A percentile compares a stretch with the other conserved stretches of the same genome.
Conservation (phyloP, 2,329 filamentous ascomycete genomes). For the Dendrostoma leiphaemia region DNA sequence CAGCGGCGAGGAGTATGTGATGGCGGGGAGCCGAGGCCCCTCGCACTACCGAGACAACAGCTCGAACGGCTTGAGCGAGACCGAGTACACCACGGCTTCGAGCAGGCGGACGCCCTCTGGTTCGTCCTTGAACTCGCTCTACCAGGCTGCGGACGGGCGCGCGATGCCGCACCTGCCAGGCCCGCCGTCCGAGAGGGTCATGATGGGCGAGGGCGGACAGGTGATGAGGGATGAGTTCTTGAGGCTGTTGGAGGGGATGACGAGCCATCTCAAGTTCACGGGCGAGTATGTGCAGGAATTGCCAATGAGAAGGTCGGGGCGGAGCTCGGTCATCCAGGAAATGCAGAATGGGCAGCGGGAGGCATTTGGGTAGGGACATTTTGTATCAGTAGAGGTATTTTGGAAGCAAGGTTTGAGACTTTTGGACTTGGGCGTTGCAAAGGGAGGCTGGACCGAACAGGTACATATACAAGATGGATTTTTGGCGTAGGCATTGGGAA, state of each 20-base stretch:
- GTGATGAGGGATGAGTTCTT: conserved; percentile 32
- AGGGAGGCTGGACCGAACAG: too few relatives aligned
- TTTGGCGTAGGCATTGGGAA: too few relatives aligned
- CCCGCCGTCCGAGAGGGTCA: conserved; percentile 48
- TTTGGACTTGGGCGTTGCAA: not conserved
- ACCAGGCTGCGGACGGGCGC: conserved; percentile 21
- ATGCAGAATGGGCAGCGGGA: conserved; percentile 12
- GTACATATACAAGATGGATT: too few relatives aligned
- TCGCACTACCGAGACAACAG: not conserved
- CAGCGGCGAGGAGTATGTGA: conserved; percentile 5
- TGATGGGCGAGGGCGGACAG: conserved; percentile 35
- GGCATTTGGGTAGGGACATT: not conserved
- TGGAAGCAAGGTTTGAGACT: not conserved
- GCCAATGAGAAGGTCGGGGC: conserved; percentile 22
- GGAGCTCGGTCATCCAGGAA: conserved; percentile 13
- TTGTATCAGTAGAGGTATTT: not conserved
- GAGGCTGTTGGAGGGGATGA: conserved; percentile 31
- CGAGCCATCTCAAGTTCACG: conserved; percentile 31
- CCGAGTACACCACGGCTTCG: conserved; percentile 18
- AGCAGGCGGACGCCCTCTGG: conserved; percentile 15
- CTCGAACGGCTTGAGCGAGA: not conserved
- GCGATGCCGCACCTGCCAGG: conserved; percentile 38
- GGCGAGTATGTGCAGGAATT: conserved; percentile 28
- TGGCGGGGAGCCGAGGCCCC: not conserved
- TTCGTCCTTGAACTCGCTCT: conserved; percentile 12